Evolutionary conservation across 2,329 filamentous ascomycete genomes (phyloP).

Genomic region (Pseudonectria buxi): DNA sequence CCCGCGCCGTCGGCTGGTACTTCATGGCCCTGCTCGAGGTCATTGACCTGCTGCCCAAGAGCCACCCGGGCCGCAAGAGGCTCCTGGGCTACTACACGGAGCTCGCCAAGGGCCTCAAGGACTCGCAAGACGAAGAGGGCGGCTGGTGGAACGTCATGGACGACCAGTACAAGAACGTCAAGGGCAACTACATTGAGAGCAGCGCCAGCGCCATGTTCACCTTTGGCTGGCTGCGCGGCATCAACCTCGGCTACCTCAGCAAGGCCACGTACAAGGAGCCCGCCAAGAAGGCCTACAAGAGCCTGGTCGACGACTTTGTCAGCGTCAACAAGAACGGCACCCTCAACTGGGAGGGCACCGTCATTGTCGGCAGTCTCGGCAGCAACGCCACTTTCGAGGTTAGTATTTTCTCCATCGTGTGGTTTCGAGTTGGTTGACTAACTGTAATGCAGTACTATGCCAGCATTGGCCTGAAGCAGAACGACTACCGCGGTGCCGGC

Average conservation of each 20-base stretch:
- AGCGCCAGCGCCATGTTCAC: slow-evolving; percentile 53
- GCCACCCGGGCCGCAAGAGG: slow-evolving; percentile 28
- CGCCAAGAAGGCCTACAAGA: slow-evolving; percentile 21
- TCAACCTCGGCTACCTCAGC: slow-evolving; percentile 23
- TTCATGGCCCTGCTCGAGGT: slow-evolving; percentile 44
- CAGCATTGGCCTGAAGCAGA: slow-evolving; percentile 17
- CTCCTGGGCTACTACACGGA: slow-evolving; percentile 33
- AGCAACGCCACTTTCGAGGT: slow-evolving; percentile 45
- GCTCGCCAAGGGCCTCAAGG: slow-evolving; percentile 35
- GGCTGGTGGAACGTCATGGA: slow-evolving; percentile 56
- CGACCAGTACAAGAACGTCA: slow-evolving; percentile 35
- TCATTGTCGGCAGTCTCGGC: slow-evolving; percentile 44
- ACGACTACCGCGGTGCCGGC: slow-evolving; percentile 24
- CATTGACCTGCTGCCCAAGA: slow-evolving; percentile 37
- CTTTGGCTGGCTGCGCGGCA: slow-evolving; percentile 42
- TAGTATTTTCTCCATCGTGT: slow-evolving; percentile 4
- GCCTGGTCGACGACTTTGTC: slow-evolving; percentile 39
- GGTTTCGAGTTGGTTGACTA: neutral
- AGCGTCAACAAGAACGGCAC: slow-evolving; percentile 40
- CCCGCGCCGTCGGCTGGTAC: slow-evolving; percentile 49
- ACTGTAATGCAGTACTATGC: slow-evolving; percentile 20
- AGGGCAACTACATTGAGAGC: slow-evolving; percentile 55
- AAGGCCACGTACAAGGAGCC: slow-evolving; percentile 12
- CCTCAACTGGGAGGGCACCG: slow-evolving; percentile 44
- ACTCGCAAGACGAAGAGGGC: slow-evolving; percentile 35